A percentile compares a stretch with the other conserved stretches of the same genome.
Evolutionary conservation across 805 yeast species (phyloP).

Genomic region (Lipomyces lipofer): DNA sequence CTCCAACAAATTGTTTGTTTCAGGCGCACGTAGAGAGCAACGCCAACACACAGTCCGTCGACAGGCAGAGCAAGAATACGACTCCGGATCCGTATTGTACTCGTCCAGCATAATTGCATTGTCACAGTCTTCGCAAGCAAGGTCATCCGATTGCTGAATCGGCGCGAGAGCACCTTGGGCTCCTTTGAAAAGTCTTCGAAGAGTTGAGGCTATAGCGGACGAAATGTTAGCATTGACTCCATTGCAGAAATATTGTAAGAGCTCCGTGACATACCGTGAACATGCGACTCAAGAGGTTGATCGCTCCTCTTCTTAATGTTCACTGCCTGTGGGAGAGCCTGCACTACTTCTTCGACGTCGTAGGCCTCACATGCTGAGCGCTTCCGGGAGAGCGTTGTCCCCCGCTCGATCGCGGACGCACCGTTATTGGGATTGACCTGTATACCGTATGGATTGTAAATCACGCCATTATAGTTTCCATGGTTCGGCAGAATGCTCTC

Average conservation of each 20-base stretch:
- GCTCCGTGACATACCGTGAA: slow-evolving; percentile 9
- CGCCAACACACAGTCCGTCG: slow-evolving; percentile 30
- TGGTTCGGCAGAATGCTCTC: no score
- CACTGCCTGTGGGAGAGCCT: neutral
- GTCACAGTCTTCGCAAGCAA: slow-evolving; percentile 31
- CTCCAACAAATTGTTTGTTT: slow-evolving; percentile 18
- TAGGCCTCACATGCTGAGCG: slow-evolving; percentile 42
- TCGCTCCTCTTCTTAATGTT: slow-evolving; percentile 20
- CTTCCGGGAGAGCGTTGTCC: no score
- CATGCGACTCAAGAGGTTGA: slow-evolving; percentile 24
- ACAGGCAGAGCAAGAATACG: slow-evolving; percentile 27
- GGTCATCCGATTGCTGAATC: slow-evolving; percentile 6
- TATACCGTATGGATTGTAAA: no score
- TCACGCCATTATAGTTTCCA: no score
- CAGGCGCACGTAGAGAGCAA: slow-evolving; percentile 26
- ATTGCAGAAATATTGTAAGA: neutral
- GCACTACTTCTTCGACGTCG: neutral
- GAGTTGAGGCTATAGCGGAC: neutral
- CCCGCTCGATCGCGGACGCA: no score
- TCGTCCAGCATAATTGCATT: slow-evolving; percentile 25
- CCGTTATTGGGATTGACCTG: no score
- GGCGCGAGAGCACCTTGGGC: neutral
- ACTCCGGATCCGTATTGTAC: slow-evolving; percentile 23
- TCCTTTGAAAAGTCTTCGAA: neutral
- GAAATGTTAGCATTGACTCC: neutral